Conservation (phyloP, 805 yeast genomes). For the Starmerella gropengiesseri region DNA sequence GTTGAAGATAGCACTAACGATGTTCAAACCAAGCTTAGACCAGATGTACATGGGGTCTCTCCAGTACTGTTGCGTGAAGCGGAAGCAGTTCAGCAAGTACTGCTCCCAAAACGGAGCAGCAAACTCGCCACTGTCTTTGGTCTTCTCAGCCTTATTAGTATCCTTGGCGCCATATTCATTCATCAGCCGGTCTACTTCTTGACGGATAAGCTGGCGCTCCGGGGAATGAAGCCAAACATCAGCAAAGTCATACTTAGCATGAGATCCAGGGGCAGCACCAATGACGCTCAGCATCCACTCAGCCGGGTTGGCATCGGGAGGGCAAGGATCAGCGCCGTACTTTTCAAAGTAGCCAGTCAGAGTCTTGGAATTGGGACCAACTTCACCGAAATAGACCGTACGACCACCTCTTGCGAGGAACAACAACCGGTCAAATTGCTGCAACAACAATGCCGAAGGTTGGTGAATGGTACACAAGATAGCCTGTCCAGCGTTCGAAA, state of each 20-base stretch:
- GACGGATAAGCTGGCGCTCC: conserved; percentile 31
- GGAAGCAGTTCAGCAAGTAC: conserved; percentile 32
- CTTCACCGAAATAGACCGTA: conserved; percentile 74
- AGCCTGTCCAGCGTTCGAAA: conserved; percentile 64
- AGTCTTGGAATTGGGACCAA: conserved; percentile 51
- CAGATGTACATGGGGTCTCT: conserved; percentile 53
- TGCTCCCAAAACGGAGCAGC: conserved; percentile 43
- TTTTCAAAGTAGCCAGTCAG: conserved; percentile 58
- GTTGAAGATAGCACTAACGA: conserved; percentile 47
- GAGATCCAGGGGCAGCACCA: conserved; percentile 73
- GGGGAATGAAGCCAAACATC: conserved; percentile 48
- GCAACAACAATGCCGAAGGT: conserved; percentile 60
- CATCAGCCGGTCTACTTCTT: conserved; percentile 31
- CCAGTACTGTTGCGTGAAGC: conserved; percentile 41
- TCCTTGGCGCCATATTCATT: conserved; percentile 26
- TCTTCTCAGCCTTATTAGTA: conserved; percentile 19
- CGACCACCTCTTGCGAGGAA: conserved; percentile 65
- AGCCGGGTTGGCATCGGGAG: conserved; percentile 54
- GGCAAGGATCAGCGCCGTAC: conserved; percentile 61
- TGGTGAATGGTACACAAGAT: conserved; percentile 69
- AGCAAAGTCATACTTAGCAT: conserved; percentile 48
- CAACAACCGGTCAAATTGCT: conserved; percentile 56
- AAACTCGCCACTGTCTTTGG: conserved; percentile 26
- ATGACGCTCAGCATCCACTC: conserved; percentile 63
- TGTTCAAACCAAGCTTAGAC: conserved; percentile 45